These are phyloP conservation scores for Fraxinus cuspidata DNA, from an alignment of 257 asterid genomes.

Conservation along the genomic window DNA sequence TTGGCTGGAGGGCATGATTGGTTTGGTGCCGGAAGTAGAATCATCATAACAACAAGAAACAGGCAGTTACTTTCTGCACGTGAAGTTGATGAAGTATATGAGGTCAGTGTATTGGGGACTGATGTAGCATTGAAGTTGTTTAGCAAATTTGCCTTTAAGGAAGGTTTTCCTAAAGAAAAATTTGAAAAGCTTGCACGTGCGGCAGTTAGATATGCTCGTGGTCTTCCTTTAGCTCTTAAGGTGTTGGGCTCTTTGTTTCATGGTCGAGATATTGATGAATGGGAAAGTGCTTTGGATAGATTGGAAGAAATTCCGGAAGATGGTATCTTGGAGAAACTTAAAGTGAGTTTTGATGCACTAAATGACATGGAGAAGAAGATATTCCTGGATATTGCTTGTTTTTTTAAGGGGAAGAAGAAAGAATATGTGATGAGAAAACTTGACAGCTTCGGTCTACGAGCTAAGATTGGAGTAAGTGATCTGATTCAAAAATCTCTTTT, in stretches of 20 bases:
- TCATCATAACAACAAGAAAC: conserved; percentile 30
- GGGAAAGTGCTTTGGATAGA: conserved; percentile 19
- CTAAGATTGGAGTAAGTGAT: conserved; percentile 18
- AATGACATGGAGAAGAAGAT: conserved; percentile 11
- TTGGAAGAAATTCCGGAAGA: conserved; percentile 17
- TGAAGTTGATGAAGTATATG: neutral
- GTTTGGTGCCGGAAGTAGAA: conserved; percentile 27
- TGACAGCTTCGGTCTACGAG: conserved; percentile 16
- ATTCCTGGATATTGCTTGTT: conserved; percentile 28
- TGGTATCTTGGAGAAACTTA: conserved; percentile 22
- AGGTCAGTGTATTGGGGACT: neutral
- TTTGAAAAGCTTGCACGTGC: conserved; percentile 8
- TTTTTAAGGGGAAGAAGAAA: conserved; percentile 27
- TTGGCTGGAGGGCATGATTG: conserved; percentile 19
- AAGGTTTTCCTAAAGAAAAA: conserved; percentile 10
- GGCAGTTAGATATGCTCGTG: conserved; percentile 6
- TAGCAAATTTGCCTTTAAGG: conserved; percentile 17
- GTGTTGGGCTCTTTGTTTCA: conserved; percentile 18
- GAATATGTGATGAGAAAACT: conserved; percentile 19
- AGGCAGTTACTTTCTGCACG: conserved; percentile 17
- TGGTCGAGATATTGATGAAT: conserved; percentile 6
- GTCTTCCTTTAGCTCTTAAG: conserved; percentile 27
- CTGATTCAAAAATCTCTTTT: conserved; percentile 24
- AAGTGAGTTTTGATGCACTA: conserved; percentile 17
- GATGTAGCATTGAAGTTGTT: conserved; percentile 17